Percentiles rank a stretch among this genome's conserved stretches.
Conservation (phyloP, 192 early-diverging fungal genomes). For the Diversispora epigaea region DNA sequence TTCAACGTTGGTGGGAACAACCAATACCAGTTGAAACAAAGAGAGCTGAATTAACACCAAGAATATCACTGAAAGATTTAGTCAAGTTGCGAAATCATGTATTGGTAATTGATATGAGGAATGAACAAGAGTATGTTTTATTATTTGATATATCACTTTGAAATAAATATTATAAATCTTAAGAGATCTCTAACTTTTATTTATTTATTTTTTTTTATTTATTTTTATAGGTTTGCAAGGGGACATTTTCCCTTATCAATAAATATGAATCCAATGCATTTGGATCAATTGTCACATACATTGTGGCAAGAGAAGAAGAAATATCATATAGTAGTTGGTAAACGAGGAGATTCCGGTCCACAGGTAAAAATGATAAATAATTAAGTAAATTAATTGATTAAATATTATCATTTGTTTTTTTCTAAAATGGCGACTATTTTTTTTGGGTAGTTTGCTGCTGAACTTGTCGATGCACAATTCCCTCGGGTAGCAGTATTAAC, state of each 20-base stretch:
- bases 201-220: slow-evolving; percentile 1
- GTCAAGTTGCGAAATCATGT: slow-evolving; percentile 44
- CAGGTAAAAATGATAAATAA: slow-evolving; percentile 41
- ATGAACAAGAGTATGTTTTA: slow-evolving; percentile 50
- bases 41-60: slow-evolving; percentile 54
- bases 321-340: slow-evolving; percentile 53
- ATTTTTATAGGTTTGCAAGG: slow-evolving; percentile 44
- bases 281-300: slow-evolving; percentile 43
- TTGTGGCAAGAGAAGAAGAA: slow-evolving; percentile 53
- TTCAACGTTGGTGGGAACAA: slow-evolving; percentile 51
- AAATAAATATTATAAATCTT: no score
- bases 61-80: slow-evolving; percentile 55
- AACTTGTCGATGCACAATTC: slow-evolving; percentile 46
- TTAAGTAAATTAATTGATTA: not conserved
- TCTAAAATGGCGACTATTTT: not conserved
- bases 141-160: not conserved
- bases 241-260: slow-evolving; percentile 58
- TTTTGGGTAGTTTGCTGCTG: slow-evolving; percentile 47
- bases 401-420: not conserved
- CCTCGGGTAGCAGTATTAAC: slow-evolving; percentile 48
- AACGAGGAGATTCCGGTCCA: slow-evolving; percentile 46
- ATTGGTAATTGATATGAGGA: slow-evolving; percentile 59
- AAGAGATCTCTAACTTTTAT: not conserved
- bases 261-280: slow-evolving; percentile 46
- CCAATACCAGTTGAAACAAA: slow-evolving; percentile 47